Evolutionary conservation across 768 basidiomycete genomes (phyloP), one percentile per base, ranked within the genome.

Genomic region (Terana coerulea): DNA sequence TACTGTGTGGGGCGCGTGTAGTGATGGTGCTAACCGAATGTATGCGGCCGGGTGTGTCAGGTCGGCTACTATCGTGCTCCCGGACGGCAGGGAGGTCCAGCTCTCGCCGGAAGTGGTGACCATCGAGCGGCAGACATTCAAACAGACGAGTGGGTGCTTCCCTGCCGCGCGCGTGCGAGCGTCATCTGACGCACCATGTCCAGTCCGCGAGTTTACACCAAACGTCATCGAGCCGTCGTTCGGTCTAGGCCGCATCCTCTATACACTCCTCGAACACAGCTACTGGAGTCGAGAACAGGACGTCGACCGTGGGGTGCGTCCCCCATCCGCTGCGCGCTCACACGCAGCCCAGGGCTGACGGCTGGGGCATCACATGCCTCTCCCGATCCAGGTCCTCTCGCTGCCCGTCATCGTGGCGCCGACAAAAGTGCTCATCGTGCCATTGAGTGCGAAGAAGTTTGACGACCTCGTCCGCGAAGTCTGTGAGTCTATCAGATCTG

Each of bases 181-280:
- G 53, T 64, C 61, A 64, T 59, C 51, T 65, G 65, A 64, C 62
- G 33, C 49, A 24, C 47, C 43, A 41, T 46, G 49, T 48, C 51
- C 64, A 97, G 94, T 91, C 58, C 91, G 95, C 58, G 95, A 98
- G 71, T 97, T 80, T 71, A 92, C 84, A 49, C 97, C 95, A 31
- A 98, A 98, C 69, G 97, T 99, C 68, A 95, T 98, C 67, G 95
- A 98, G 67, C 95, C 97, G 21, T 99, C 97, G 3, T 97, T 98
- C 70, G 95, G 97, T 53, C 82, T 98, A 59, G 95, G 95, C 48
- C 92, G 95, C 49, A 97, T 98, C 61, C 75, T 98, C 40, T 98
- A 98, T 69, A 84, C 82, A 25, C 76, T 98, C 46, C 83, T 99
- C 29, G 97, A 99, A 69, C 97, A 98, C 75, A 84, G 81, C 61